Evolutionary conservation across 179 eudicot genomes (phyloP), one percentile per base, ranked within the genome.

Genomic region (Silene vulgaris): DNA sequence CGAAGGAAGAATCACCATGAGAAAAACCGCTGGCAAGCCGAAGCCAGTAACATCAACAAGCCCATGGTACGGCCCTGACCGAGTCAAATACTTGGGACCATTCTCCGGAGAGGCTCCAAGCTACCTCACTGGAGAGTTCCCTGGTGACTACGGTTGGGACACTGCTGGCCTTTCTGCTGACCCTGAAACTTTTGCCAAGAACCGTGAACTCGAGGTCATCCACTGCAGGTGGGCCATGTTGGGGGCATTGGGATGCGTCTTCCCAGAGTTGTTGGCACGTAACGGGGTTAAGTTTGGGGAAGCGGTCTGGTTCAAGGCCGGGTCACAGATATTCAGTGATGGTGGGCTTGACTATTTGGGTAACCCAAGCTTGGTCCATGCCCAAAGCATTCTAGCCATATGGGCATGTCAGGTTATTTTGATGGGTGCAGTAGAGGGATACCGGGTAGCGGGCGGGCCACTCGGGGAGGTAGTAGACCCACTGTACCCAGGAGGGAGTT

Each of bases 91-190:
- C 87, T 72, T 88, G 37, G 91, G 91, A 74, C 91, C 91, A 60
- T 80, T 88, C 84, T 88, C 91, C 29, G 88, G 89, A 3, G 90
- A 86, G 69, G 20, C 90, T 56, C 89, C 90, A n/a, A 74, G 81
- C 26, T 88, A 88, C 86, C 85, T 86, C 40, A 86, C 82, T 8
- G 86, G 90, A 1, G 87, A 87, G 12, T 87, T 86, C 78, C 88
- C 91, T 1, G 89, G 79, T 14, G 79, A 75, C 72, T 80, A 80
- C 65, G 82, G 82, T 13, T 80, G 72, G 72, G 72, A 69, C 56
- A 69, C 72, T 37, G 72, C 72, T 69, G 57, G 57, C 1, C 30
- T 69, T 0, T 69, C 72, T 6, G 72, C 72, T 37, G 69, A 65
- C 69, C 69, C 69, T 0, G 69, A 65, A 3, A 65, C 69, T 19